Base-by-base conservation (phyloP, 768 basidiomycete genomes). In the Strobilomyces confusus region DNA sequence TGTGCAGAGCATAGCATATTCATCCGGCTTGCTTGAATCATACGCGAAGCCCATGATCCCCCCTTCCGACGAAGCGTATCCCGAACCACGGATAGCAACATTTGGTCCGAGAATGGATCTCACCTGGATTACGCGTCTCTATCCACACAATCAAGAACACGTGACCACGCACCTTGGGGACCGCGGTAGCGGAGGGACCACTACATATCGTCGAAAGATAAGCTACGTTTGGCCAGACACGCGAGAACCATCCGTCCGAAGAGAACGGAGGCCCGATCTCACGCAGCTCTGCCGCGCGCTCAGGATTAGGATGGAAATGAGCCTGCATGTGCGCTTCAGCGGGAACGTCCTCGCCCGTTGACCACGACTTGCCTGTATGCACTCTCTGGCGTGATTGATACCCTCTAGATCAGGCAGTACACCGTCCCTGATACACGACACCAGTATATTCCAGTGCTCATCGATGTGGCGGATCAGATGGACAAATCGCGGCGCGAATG, bases 211-310 rank as follows among this genome's bases (percentile, higher is more conserved):
- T 46, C 19, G 2, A 4, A 3, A 64, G 15, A 4, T 9, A 4
- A 1, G 14, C 37, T 5, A 25, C 52, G 0, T 55, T 34, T 25
- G 58, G 64, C 63, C 63, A 63, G 20, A 65, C 52, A 1, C 55
- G 53, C 8, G 53, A 5, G 3, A 48, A 44, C 63, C 63, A 63
- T 30, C 61, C 64, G 17, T 56, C 55, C 7, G 9, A 37, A 11
- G 54, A 56, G n/a, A 37, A 54, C 5, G 60, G 57, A 9, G 55
- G 43, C 0, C 58, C 64, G 1, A 65, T 58, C 12, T 43, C 48
- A n/a, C n/a, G 25, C 6, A 63, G 49, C 17, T 67, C 65, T 2
- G 52, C 44, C 19, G 63, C 65, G 4, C 63, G 61, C 9, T 44
- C 43, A 0, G 61, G 61, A 26, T 60, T 29, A 8, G 61, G 50